Evolutionary conservation across 2,329 filamentous ascomycete genomes (phyloP), one percentile per base, ranked within the genome.

Genomic region (Diplocarpon rosae): DNA sequence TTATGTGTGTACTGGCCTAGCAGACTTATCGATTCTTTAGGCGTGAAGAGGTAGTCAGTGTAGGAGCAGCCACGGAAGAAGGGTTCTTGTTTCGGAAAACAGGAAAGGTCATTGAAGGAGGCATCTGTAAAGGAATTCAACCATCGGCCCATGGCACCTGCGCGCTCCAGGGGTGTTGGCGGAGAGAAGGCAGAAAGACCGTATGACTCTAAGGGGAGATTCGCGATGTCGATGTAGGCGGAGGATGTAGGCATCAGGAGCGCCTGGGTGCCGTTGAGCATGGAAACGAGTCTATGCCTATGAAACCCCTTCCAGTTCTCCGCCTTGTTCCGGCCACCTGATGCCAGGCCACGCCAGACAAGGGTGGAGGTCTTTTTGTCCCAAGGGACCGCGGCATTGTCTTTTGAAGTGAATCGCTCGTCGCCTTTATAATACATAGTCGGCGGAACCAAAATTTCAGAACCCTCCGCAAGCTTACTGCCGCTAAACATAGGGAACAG

Each of bases 271-370:
- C 64, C 65, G 46, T 77, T 76, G 17, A 72, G 56, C 67, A 75
- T 69, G 13, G 66, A 62, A 3, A 77, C 63, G 48, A 77, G 70
- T 7, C 74, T 69, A 51, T 76, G 73, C 10, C 73, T 66, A 40
- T 77, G 73, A 47, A 76, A 75, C 0, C 66, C 65, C 6, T 62
- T 66, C 72, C 73, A 77, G 35, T 68, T 75, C 3, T 69, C 24
- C 64, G 60, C 12, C 64, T 2, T 58, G 51, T 46, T 67, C 62
- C 62, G 63, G 62, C 77, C 79, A 2, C 77, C 79, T 3, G 76
- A 78, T 2, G 75, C 76, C 5, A 75, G 72, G 37, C 79, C 79
- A 12, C 79, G 74, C 79, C 80, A 83, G 35, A 80, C 63, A 16
- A 77, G 62, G 4, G 65, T 65, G 39, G 71, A 64, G 20, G 63